Base-by-base conservation (phyloP, 2,329 filamentous ascomycete species). In the Beauveria scarabaeidicola region DNA sequence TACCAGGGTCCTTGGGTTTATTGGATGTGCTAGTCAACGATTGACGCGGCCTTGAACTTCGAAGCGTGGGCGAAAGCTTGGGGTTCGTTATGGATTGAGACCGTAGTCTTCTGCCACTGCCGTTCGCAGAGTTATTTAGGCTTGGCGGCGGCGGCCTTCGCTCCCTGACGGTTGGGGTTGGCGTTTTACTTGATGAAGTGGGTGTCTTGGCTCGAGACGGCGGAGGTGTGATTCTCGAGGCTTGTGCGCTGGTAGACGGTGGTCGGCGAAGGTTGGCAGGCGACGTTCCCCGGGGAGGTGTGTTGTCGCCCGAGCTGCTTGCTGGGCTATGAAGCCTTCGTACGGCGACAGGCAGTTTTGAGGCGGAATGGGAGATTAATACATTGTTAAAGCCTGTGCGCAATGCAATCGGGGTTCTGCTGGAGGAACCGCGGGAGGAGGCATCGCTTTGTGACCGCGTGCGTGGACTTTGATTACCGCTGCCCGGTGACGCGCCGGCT, bases 1-100 rank as follows among this genome's bases (percentile, higher is more conserved):
- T 78, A 61, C 88, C 87, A 5, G 81, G 77, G 52, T 83, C 81
- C 69, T 81, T 87, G 66, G 86, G 82, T 60, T 87, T 78, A n/a
- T 88, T 88, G 2, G 82, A 82, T n/a, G 88, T 88, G 58, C 84
- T 78, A 10, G 89, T 90, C 23, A 95, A 86, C 9, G 89, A 87
- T 68, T 90, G 87, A 55, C 90, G 81, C n/a, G 90, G 89, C 46
- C 90, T 81, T 46, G 90, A 94, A 68, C 89, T 94, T 68, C 91
- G 84, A 52, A 96, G 75, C 10, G 87, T 84, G 3, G 91, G 90
- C 1, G 91, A 95, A 38, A 87, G 80, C 69, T 89, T 90, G 0
- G 89, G 83, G 19, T 80, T 78, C 47, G 89, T 59, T 84, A 38
- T 83, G 64, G 94, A 89, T 69, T 89, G 90, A 43, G 89, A 89